Evolutionary conservation across 805 yeast genomes (phyloP), one percentile per base, ranked within the genome.

Genomic region (Pichia exigua): DNA sequence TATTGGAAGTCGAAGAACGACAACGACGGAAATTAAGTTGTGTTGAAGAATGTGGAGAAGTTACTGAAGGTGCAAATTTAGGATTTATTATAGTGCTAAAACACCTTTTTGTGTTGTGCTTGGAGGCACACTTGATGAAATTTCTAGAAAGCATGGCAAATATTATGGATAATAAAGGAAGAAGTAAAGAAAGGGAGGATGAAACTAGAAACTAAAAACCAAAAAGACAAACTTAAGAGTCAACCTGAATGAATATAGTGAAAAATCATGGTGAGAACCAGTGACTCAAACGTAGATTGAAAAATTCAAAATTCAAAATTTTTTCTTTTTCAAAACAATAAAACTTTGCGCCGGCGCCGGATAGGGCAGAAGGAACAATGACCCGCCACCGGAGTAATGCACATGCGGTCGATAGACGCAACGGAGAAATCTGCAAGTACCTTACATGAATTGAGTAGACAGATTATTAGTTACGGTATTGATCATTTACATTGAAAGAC

Each of bases 1-100:
- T 30, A 20, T 28, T 35, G 8, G 51, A 48, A 35, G 50, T 21
- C 24, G 58, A 47, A 21, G 54, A 48, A 35, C 47, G 46, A 48
- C 39, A 44, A 49, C 54, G 52, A 17, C 26, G 38, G 20, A 49
- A 45, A n/a, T 32, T 35, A 8, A 40, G 22, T 12, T 40, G 24
- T 40, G 42, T 20, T 18, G 24, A 40, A 20, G 26, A 20, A 8
- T 24, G 21, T 26, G 32, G 21, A 26, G 44, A 42, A 22, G 32
- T 10, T 26, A 17, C 22, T 10, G 26, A 17, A 1, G 18, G 22
- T 21, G 26, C 15, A 21, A 20, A 40, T 3, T 20, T 35, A 3
- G 39, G 4, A 17, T 7, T 35, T 35, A 35, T n/a, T 35, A 35
- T 35, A 11, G 39, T 17, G 20, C 20, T 35, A 35, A n/a, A n/a